Evolutionary conservation across 2,329 filamentous ascomycete genomes (phyloP).

Genomic region (Trichoderma harzianum): DNA sequence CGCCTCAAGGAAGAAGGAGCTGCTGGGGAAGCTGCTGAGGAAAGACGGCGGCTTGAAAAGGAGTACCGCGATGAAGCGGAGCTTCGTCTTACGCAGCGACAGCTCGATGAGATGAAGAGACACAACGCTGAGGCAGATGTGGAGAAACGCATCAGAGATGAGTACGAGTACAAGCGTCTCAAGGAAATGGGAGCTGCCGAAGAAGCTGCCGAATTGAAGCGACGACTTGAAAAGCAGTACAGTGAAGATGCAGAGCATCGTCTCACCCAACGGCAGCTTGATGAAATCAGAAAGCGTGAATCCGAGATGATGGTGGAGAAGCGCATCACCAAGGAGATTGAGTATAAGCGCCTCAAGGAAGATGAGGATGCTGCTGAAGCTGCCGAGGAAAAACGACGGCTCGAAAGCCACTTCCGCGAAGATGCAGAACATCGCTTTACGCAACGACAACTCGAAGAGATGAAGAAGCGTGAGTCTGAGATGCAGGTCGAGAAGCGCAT

Average conservation of each 20-base stretch:
- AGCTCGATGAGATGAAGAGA: background rate
- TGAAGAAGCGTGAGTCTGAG: background rate
- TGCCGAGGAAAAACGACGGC: background rate
- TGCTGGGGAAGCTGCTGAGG: slow-evolving; percentile 25
- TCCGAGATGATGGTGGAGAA: slow-evolving; percentile 47
- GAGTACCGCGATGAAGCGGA: slow-evolving; percentile 20
- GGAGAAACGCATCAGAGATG: background rate
- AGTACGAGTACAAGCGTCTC: background rate
- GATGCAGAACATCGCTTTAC: background rate
- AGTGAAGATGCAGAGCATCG: slow-evolving; percentile 49
- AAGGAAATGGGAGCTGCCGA: background rate
- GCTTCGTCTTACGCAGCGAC: background rate
- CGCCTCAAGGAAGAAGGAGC: slow-evolving; percentile 42
- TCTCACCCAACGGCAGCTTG: slow-evolving; percentile 47
- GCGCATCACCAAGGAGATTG: slow-evolving; percentile 51
- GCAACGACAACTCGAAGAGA: background rate
- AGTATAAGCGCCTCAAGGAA: slow-evolving; percentile 29
- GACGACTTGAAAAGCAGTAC: slow-evolving; percentile 38
- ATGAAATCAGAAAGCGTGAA: slow-evolving; percentile 45
- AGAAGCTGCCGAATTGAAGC: slow-evolving; percentile 11
- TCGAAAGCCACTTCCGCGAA: background rate
- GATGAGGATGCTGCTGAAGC: background rate
- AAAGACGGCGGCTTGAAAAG: slow-evolving; percentile 23
- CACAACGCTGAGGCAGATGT: background rate
- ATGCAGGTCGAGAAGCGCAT: background rate